Evolutionary conservation across 2,329 filamentous ascomycete genomes (phyloP), one percentile per base, ranked within the genome.

Genomic region (Zasmidium citrigriseum): DNA sequence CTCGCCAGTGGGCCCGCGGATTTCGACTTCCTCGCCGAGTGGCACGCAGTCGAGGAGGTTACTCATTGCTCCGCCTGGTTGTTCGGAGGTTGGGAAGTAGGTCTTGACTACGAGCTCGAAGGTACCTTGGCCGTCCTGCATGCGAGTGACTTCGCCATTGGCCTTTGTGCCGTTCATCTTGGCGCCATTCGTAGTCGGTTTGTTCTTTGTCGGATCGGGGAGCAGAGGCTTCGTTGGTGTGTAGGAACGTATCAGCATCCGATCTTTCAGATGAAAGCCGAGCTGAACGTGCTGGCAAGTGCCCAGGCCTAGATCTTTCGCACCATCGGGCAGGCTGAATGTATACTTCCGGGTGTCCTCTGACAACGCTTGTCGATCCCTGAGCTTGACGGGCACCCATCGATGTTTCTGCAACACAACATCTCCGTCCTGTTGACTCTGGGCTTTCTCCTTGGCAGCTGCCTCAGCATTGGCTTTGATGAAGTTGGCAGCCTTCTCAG

Each of bases 271-370:
- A 58, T 84, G 81, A 63, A 83, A 82, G 2, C 81, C 82, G 9
- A 84, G 60, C 54, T 82, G 76, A 21, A 84, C 68, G 62, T 84
- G 82, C 64, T 84, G 80, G 54, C 81, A 80, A 0, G 79, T 83
- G 16, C 74, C 75, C 0, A 83, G 68, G 0, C 81, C 80, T 0
- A 84, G 73, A 5, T 75, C 70, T n/a, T 73, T 69, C 29, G 72
- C 71, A 20, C 63, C 67, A 1, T 73, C 66, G 0, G 78, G 78
- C 1, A 82, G 73, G 29, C 70, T 55, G 65, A 83, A 82, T 2
- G 76, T 82, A 69, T 82, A 82, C 14, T 67, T 65, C 5, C 73
- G 65, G 0, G 78, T 80, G 56, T 83, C 79, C 24, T 75, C 61
- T 0, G 78, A 80, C 4, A 83, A 23, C 0, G 69, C 50, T 29